Evolutionary conservation across 371 early-diverging fungal species (phyloP), one percentile per base, ranked within the genome.

Genomic region (Mortierella sp.): DNA sequence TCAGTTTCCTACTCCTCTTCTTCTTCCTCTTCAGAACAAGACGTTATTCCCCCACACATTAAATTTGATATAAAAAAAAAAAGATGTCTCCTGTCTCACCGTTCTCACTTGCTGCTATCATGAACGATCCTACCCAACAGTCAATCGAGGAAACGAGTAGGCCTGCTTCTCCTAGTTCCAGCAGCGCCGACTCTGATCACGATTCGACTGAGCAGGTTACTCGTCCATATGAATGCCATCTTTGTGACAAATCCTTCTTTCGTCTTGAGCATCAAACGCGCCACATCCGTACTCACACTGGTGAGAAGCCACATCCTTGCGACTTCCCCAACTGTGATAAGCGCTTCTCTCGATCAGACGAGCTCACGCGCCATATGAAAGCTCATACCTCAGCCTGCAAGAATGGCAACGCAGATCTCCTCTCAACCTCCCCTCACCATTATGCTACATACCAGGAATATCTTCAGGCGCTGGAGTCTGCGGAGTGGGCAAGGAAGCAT

Each of bases 231-330:
- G 86, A 89, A 70, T 92, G 92, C 77, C 87, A 77, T 75, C 86
- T 90, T 66, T 92, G 92, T 70, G 84, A 85, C 64, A 91, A 90
- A 74, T 89, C 89, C 32, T 92, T 92, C 75, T 89, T 88, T 70
- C 86, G 92, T 39, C 83, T 92, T 28, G 92, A 92, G 76, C 92
- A 92, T 70, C 92, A 90, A 71, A 91, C 91, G 32, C 89, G 96
- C 59, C 95, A 95, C 74, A 91, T 93, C 68, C 88, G 94, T 68
- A 94, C 93, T 49, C 96, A 95, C 73, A 95, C 95, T 8, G 95
- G 95, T 22, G 96, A 95, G 78, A 93, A 91, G 73, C 96, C 96
- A 12, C 94, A 91, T 71, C 88, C 86, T 68, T 96, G 95, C 75
- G 88, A 88, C 35, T 89, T 89, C 68, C 84, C 88, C 61, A 89